Percentiles rank a stretch among this genome's conserved stretches.
Conservation (phyloP, 805 yeast species). For the Suhomyces sp. region DNA sequence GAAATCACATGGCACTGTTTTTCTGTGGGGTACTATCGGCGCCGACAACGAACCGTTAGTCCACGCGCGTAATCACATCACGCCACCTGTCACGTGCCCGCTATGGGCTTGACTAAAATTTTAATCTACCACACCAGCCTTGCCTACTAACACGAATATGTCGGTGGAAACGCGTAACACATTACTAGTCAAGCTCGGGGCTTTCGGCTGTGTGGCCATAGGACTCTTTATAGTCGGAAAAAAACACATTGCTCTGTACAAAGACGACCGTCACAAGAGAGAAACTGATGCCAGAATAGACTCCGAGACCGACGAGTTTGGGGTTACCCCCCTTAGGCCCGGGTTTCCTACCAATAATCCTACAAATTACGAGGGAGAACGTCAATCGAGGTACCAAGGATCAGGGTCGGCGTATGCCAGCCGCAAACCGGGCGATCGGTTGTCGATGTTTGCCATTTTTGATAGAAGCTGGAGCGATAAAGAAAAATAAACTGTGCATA, state of each 20-base stretch:
- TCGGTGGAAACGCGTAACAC: constrained; percentile 37
- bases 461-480: constrained; percentile 12
- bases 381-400: constrained; percentile 68
- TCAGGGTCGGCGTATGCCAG: constrained; percentile 57
- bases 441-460: constrained; percentile 29
- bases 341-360: constrained; percentile 49
- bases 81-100: not conserved
- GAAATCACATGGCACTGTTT: constrained; percentile 5
- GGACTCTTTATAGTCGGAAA: constrained; percentile 34
- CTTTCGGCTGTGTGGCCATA: constrained; percentile 30
- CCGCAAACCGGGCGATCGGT: constrained; percentile 56
- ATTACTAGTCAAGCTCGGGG: constrained; percentile 31
- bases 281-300: constrained; percentile 38
- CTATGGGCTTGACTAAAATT: not conserved
- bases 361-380: constrained; percentile 29
- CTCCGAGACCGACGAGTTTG: constrained; percentile 28
- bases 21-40: constrained; percentile 3
- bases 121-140: not conserved
- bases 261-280: constrained; percentile 31
- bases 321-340: constrained; percentile 41
- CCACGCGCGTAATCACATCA: not conserved
- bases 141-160: not conserved
- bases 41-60: not conserved
- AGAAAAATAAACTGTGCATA: not conserved
- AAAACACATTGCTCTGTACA: constrained; percentile 30